phyloP scores from a whole-genome alignment of 108 stramenopile genomes.

The Skeletonema potamos region DNA sequence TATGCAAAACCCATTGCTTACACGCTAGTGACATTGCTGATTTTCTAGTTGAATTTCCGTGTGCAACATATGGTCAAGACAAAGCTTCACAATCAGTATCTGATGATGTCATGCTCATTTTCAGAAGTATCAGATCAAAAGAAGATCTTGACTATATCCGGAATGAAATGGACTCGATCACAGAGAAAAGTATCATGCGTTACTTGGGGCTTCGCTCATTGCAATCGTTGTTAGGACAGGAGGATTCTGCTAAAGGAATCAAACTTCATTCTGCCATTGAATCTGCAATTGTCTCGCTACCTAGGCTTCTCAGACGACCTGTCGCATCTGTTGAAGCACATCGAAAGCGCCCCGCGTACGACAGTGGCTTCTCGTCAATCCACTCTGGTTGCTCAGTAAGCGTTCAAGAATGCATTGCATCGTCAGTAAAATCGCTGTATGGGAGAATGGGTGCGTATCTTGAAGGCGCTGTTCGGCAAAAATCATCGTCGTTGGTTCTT shows the following conservation, averaged over 20 bases:
- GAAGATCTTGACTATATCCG: slow-evolving; percentile 42
- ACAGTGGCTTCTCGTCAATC: slow-evolving; percentile 5
- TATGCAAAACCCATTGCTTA: slow-evolving; percentile 21
- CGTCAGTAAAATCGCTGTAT: slow-evolving; percentile 11
- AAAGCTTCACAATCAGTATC: not conserved
- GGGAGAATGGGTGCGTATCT: slow-evolving; percentile 14
- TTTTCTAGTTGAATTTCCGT: slow-evolving; percentile 33
- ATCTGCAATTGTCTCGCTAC: slow-evolving; percentile 43
- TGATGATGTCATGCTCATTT: slow-evolving; percentile 35
- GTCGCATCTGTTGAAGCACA: not conserved
- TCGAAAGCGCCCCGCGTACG: slow-evolving; percentile 1
- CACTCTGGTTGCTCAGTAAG: slow-evolving; percentile 21
- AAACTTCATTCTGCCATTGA: slow-evolving; percentile 41
- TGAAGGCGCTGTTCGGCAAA: not conserved
- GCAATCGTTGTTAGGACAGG: slow-evolving; percentile 23
- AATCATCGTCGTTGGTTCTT: slow-evolving; percentile 7
- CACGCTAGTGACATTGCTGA: slow-evolving; percentile 14
- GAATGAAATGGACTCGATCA: slow-evolving; percentile 31
- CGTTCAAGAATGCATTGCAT: slow-evolving; percentile 19
- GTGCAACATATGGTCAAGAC: not conserved
- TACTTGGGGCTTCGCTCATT: slow-evolving; percentile 48
- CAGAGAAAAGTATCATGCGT: slow-evolving; percentile 51
- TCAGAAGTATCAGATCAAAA: slow-evolving; percentile 19
- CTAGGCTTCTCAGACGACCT: slow-evolving; percentile 47
- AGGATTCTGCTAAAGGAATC: slow-evolving; percentile 15